A percentile compares a stretch with the other conserved stretches of the same genome.
Conservation (phyloP, 2,329 filamentous ascomycete genomes). For the Hirsutella rhossiliensis region DNA sequence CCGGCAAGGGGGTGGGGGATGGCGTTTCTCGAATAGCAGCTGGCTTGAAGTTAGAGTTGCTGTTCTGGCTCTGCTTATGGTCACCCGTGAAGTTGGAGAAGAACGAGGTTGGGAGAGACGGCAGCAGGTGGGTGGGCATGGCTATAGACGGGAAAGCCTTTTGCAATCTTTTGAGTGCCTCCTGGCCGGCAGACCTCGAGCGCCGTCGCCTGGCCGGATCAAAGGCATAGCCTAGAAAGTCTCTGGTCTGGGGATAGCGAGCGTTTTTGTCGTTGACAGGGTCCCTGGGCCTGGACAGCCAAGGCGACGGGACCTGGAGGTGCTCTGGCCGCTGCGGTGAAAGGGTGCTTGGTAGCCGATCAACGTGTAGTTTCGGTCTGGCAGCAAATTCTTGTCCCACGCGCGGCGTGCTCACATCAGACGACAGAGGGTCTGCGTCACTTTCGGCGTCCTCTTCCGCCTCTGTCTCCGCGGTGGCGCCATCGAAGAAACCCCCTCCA, state of each 20-base stretch:
- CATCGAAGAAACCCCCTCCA: slow-evolving; percentile 11
- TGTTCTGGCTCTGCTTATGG: slow-evolving; percentile 5
- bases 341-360: neutral
- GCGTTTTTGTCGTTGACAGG: slow-evolving; percentile 6
- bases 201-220: slow-evolving; percentile 32
- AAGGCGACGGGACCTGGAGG: slow-evolving; percentile 14
- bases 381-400: neutral
- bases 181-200: slow-evolving; percentile 42
- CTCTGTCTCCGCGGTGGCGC: slow-evolving; percentile 6
- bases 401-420: slow-evolving; percentile 6
- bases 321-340: slow-evolving; percentile 1
- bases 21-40: neutral
- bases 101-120: slow-evolving; percentile 31
- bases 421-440: slow-evolving; percentile 10
- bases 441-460: slow-evolving; percentile 7
- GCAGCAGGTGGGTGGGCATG: slow-evolving; percentile 17
- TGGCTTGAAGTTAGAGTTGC: neutral
- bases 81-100: slow-evolving; percentile 22
- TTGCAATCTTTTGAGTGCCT: slow-evolving; percentile 43
- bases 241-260: slow-evolving; percentile 13
- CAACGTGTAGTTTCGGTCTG: too few relatives aligned
- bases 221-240: slow-evolving; percentile 32
- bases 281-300: slow-evolving; percentile 13
- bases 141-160: slow-evolving; percentile 42
- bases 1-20: neutral